A percentile compares a stretch with the other conserved stretches of the same genome.
These are phyloP conservation scores for Volvox reticuliferus DNA, from an alignment of 139 green algal genomes.

Conservation along the genomic window DNA sequence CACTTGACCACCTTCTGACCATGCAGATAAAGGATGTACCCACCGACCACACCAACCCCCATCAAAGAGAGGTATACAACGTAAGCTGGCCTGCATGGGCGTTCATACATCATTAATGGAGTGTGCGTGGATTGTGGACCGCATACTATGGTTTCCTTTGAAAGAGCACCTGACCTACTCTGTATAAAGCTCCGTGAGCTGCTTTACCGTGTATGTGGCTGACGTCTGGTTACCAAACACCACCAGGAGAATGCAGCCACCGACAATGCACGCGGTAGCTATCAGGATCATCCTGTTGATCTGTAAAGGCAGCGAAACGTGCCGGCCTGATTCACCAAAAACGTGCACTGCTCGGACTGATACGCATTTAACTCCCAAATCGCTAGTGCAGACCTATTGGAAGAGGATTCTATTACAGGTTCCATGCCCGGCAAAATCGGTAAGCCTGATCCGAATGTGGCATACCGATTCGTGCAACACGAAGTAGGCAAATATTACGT, in stretches of 20 bases:
- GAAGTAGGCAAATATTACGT: conserved; percentile 86
- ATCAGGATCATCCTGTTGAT: conserved; percentile 67
- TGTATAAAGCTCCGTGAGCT: conserved; percentile 79
- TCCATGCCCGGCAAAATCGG: too few relatives aligned
- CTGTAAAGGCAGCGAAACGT: conserved; percentile 3
- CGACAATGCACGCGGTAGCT: conserved; percentile 82
- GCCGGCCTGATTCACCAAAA: too few relatives aligned
- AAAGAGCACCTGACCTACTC: conserved; percentile 43
- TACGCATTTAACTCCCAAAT: too few relatives aligned
- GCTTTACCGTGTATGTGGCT: conserved; percentile 67
- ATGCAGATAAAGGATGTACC: conserved; percentile 70
- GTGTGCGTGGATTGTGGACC: too few relatives aligned
- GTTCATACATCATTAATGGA: too few relatives aligned
- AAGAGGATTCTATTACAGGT: too few relatives aligned
- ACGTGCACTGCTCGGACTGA: too few relatives aligned
- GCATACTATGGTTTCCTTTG: too few relatives aligned
- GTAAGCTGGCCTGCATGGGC: conserved; percentile 64
- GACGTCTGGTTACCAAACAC: conserved; percentile 88
- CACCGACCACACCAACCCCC: conserved; percentile 51
- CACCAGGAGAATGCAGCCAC: conserved; percentile 88
- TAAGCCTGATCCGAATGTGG: too few relatives aligned
- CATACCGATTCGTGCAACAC: conserved; percentile 84
- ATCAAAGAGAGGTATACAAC: conserved; percentile 79
- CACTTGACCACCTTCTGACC: conserved; percentile 55
- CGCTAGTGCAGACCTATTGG: too few relatives aligned